Percentiles rank a stretch among this genome's conserved stretches.
Evolutionary conservation across 176 grass and related monocot species (phyloP).

Genomic region (Aechmea fasciata): DNA sequence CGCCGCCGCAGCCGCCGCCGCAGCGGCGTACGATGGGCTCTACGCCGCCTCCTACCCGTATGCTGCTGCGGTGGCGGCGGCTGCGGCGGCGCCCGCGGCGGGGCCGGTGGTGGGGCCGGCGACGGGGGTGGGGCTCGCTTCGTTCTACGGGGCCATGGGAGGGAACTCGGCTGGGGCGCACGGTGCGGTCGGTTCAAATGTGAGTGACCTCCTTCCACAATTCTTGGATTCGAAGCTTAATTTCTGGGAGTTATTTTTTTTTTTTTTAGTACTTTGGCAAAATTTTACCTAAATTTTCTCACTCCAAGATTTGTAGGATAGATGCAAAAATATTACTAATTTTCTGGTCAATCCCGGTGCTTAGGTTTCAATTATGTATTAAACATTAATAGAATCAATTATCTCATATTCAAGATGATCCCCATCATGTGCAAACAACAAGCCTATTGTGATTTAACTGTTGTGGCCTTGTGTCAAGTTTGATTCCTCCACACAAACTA

Average conservation of each 20-base stretch:
- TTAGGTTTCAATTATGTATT: too few species aligned
- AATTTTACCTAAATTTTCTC: background rate
- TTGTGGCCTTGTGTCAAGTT: too few species aligned
- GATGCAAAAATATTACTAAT: too few species aligned
- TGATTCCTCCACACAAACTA: too few species aligned
- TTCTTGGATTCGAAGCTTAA: background rate
- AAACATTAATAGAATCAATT: too few species aligned
- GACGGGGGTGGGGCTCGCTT: background rate
- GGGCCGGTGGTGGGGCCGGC: background rate
- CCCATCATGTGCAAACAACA: too few species aligned
- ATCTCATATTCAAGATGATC: too few species aligned
- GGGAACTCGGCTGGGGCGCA: background rate
- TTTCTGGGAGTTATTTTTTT: background rate
- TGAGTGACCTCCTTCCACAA: background rate
- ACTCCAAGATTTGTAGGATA: background rate
- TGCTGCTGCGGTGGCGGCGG: too few species aligned
- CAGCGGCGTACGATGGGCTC: background rate
- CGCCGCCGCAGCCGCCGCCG: background rate
- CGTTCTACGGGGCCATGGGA: background rate
- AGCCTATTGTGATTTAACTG: too few species aligned
- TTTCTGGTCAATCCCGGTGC: too few species aligned
- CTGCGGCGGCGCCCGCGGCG: background rate
- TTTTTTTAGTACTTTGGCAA: background rate
- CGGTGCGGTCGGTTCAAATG: background rate
- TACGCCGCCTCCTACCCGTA: background rate